These are phyloP conservation scores for Boletus bicolor DNA, from an alignment of 768 basidiomycete genomes.

Conservation along the genomic window DNA sequence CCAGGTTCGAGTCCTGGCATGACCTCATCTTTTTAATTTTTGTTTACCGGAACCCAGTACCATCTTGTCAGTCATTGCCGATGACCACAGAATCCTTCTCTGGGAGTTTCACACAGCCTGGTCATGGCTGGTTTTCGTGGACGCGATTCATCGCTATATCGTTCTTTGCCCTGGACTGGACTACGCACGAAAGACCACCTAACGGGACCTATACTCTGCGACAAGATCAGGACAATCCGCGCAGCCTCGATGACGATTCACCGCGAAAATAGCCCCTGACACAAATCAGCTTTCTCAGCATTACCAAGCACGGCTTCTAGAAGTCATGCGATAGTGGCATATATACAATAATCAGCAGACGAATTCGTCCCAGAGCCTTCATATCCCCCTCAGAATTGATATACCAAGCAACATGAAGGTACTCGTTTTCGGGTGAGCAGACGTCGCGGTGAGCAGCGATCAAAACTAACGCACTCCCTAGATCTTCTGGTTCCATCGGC, in stretches of 20 bases:
- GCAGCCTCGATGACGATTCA: too few relatives aligned
- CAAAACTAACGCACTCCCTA: not conserved
- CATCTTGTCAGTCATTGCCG: not conserved
- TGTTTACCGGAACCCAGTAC: too few relatives aligned
- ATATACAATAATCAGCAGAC: not conserved
- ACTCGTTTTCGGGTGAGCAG: conserved; percentile 15
- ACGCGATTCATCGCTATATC: too few relatives aligned
- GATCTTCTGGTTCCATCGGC: conserved; percentile 33
- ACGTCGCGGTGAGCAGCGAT: not conserved
- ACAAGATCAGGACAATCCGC: too few relatives aligned
- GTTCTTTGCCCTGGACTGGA: too few relatives aligned
- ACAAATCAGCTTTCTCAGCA: not conserved
- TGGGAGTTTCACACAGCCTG: not conserved
- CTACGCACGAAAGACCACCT: too few relatives aligned
- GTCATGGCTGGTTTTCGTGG: not conserved
- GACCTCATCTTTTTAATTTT: not conserved
- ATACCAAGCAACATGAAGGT: conserved; percentile 11
- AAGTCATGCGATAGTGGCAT: not conserved
- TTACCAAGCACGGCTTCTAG: not conserved
- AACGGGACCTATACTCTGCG: too few relatives aligned
- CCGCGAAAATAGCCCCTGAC: too few relatives aligned
- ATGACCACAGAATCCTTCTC: not conserved
- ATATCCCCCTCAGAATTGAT: not conserved
- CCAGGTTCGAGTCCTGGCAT: conserved; percentile 33
- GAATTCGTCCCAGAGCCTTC: not conserved